Base-by-base conservation (phyloP, 345 rosid species). In the Lepidium africanum region DNA sequence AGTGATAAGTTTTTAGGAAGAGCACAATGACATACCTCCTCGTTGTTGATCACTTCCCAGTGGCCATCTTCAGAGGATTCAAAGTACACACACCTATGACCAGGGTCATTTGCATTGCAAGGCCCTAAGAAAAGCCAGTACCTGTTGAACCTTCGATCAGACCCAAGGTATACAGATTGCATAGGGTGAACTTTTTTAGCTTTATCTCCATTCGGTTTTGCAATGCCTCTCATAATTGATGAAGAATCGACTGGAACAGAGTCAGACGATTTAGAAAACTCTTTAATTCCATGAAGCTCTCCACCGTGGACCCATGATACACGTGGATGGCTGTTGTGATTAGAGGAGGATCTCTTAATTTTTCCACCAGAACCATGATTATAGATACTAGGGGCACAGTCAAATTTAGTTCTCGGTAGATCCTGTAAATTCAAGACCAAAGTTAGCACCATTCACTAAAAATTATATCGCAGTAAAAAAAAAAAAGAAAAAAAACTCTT, bases 81-180 rank as follows among this genome's bases (percentile, higher is more conserved):
- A 76, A 91, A 87, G 76, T 89, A 94, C 68, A 94, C 82, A 76
- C 96, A 87, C 82, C 77, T 91, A 79, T 94, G 99, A 45, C 99
- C 99, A 23, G 97, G 91, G 73, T 91, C 99, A 82, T 50, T 66
- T 61, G 74, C 68, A 74, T 78, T 80, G 82, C 99, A 94, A 6
- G 99, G 96, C 60, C 96, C 97, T 85, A 94, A 81, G 84, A 94
- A 91, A 79, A 94, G 96, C 99, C 99, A 94, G 77, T 89, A 94
- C 66, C 96, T 82, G 67, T 91, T 94, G 81, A 86, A 89, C 75
- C 99, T 81, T 64, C 99, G 93, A 79, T 94, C 99, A 76, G 97
- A 89, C 33, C 99, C 99, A 81, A 94, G 76, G 79, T 82, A 91
- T 57, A 91, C 69, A 49, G 97, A 91, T 71, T 87, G 96, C 93